A percentile compares a stretch with the other conserved stretches of the same genome.
Evolutionary conservation across 2,329 filamentous ascomycete species (phyloP).

Genomic region (Epichloe hybrida): DNA sequence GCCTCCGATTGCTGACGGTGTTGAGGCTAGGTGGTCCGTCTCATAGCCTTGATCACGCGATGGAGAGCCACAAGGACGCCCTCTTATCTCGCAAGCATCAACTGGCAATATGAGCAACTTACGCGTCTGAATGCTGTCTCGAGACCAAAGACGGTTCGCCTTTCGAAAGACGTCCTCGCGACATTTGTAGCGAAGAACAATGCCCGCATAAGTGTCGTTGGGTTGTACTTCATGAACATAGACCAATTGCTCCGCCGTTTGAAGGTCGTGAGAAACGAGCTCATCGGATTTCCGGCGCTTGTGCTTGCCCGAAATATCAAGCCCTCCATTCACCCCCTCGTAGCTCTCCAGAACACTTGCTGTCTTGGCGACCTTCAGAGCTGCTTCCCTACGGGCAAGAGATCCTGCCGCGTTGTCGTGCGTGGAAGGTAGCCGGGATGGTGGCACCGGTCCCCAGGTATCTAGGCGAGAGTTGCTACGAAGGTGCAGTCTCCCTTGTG

Average conservation of each 20-base stretch:
- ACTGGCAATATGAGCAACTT: slow-evolving; percentile 75
- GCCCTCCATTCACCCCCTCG: slow-evolving; percentile 43
- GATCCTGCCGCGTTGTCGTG: slow-evolving; percentile 42
- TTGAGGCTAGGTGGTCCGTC: slow-evolving; percentile 38
- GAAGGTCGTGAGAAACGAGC: slow-evolving; percentile 34
- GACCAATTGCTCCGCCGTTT: slow-evolving; percentile 63
- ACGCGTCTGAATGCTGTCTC: slow-evolving; percentile 76
- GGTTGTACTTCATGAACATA: slow-evolving; percentile 80
- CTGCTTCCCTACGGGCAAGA: slow-evolving; percentile 37
- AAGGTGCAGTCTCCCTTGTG: not conserved
- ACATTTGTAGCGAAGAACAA: slow-evolving; percentile 83
- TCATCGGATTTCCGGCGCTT: slow-evolving; percentile 62
- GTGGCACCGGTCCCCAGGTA: slow-evolving; percentile 39
- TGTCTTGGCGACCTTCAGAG: slow-evolving; percentile 40
- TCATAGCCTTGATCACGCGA: slow-evolving; percentile 24
- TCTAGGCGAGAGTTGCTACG: slow-evolving; percentile 11
- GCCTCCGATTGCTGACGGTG: slow-evolving; percentile 23
- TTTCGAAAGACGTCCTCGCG: slow-evolving; percentile 70
- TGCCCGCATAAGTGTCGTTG: slow-evolving; percentile 77
- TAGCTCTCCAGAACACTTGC: slow-evolving; percentile 48
- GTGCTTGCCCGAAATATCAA: slow-evolving; percentile 40
- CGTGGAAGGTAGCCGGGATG: slow-evolving; percentile 22
- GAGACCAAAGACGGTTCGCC: slow-evolving; percentile 88
- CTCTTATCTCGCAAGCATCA: slow-evolving; percentile 76
- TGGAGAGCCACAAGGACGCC: slow-evolving; percentile 49